A percentile compares a stretch with the other conserved stretches of the same genome.
phyloP scores from a whole-genome alignment of 1,284 basidiomycete genomes.

The Bjerkandera adusta region DNA sequence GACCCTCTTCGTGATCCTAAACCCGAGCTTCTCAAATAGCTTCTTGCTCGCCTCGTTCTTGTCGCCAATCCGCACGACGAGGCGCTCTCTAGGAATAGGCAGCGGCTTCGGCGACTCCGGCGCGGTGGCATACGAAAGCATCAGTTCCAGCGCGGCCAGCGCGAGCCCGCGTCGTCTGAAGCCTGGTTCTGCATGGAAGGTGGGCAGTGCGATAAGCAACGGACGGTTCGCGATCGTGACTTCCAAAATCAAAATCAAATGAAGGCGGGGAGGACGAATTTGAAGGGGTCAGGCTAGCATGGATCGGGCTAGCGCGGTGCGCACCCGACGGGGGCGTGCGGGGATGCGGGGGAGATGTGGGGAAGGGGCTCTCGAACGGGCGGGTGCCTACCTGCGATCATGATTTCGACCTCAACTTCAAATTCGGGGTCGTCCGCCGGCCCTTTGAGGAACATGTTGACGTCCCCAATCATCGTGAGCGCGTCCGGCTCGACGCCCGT shows the following conservation, averaged over 20 bases:
- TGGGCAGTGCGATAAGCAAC: not conserved
- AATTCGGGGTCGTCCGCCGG: conserved; percentile 42
- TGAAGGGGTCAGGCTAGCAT: not conserved
- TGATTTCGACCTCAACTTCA: conserved; percentile 71
- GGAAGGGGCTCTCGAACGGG: not conserved
- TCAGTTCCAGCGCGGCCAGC: conserved; percentile 58
- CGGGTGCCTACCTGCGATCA: conserved; percentile 69
- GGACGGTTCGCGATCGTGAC: not conserved
- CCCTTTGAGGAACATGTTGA: conserved; percentile 85
- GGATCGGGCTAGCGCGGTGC: not conserved
- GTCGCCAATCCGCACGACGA: conserved; percentile 57
- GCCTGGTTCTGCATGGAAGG: conserved; percentile 42
- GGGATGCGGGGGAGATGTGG: conserved; percentile 1
- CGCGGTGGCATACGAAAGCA: conserved; percentile 60
- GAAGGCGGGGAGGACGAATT: too few species aligned
- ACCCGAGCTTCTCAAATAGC: conserved; percentile 72
- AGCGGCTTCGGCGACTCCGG: conserved; percentile 24
- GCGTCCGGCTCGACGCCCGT: conserved; percentile 30
- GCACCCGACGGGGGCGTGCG: conserved; percentile 8
- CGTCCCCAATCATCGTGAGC: conserved; percentile 86
- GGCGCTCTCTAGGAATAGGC: conserved; percentile 35
- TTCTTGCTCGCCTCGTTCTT: conserved; percentile 51
- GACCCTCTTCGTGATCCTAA: conserved; percentile 60
- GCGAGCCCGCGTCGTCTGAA: conserved; percentile 71
- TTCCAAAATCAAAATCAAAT: not conserved